A percentile compares a stretch with the other conserved stretches of the same genome.
Evolutionary conservation across 345 rosid genomes (phyloP).

Genomic region (Salix caprea): DNA sequence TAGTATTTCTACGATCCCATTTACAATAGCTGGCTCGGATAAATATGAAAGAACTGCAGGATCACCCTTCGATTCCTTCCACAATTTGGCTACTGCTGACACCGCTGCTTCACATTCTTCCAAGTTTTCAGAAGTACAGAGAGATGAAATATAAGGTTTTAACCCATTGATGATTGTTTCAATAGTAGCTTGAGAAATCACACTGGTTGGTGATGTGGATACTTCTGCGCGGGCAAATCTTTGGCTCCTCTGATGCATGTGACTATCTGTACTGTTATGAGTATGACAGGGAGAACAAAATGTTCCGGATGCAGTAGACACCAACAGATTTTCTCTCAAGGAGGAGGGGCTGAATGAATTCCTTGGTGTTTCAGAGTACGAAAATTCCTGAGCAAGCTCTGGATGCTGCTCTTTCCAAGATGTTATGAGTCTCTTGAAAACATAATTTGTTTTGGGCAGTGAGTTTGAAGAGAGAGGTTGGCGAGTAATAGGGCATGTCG

Average conservation of each 20-base stretch:
- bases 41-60: slow-evolving; percentile 48
- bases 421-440: slow-evolving; percentile 56
- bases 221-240: slow-evolving; percentile 28
- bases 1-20: slow-evolving; percentile 54
- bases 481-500: slow-evolving; percentile 60
- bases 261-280: slow-evolving; percentile 16
- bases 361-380: slow-evolving; percentile 49
- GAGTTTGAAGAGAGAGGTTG: slow-evolving; percentile 39
- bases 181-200: slow-evolving; percentile 50
- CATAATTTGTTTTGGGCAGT: slow-evolving; percentile 66
- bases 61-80: slow-evolving; percentile 59
- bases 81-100: slow-evolving; percentile 38
- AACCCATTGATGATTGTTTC: slow-evolving; percentile 48
- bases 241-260: slow-evolving; percentile 26
- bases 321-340: slow-evolving; percentile 16
- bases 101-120: slow-evolving; percentile 61
- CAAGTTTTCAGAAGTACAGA: slow-evolving; percentile 57
- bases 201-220: slow-evolving; percentile 57
- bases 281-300: slow-evolving; percentile 7
- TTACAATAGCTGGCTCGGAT: slow-evolving; percentile 41
- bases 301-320: slow-evolving; percentile 21
- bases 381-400: slow-evolving; percentile 56
- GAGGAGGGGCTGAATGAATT: slow-evolving; percentile 32
- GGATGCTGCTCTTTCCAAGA: slow-evolving; percentile 67
- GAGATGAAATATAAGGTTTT: slow-evolving; percentile 45